These are phyloP conservation scores for Circinella umbellata DNA, from an alignment of 371 early-diverging fungal genomes.

Conservation along the genomic window DNA sequence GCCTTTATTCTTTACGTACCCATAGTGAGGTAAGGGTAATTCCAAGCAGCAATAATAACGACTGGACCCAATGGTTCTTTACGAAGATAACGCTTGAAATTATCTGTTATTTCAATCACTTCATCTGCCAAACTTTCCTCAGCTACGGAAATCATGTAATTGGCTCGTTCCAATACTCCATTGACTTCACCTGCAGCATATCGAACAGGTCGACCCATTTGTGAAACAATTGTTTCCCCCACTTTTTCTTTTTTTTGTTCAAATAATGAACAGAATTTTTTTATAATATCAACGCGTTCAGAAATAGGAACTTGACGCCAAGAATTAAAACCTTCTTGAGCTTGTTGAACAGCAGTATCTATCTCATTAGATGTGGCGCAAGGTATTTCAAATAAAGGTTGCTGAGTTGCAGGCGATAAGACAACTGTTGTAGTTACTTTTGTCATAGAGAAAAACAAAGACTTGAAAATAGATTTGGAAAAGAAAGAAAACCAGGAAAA, in stretches of 20 bases:
- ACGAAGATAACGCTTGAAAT: slow-evolving; percentile 67
- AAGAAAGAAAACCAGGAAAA: not conserved
- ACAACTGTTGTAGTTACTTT: slow-evolving; percentile 17
- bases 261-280: slow-evolving; percentile 63
- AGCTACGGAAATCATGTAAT: slow-evolving; percentile 78
- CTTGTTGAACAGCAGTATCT: slow-evolving; percentile 47
- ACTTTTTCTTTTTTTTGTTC: slow-evolving; percentile 64
- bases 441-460: slow-evolving; percentile 15
- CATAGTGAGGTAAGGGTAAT: slow-evolving; percentile 58
- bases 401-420: slow-evolving; percentile 43
- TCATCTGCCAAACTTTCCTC: slow-evolving; percentile 66
- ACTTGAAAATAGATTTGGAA: slow-evolving; percentile 4
- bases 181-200: slow-evolving; percentile 77
- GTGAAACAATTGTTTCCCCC: slow-evolving; percentile 63
- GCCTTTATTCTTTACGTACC: slow-evolving; percentile 12
- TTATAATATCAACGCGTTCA: slow-evolving; percentile 59
- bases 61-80: slow-evolving; percentile 72
- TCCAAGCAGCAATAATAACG: slow-evolving; percentile 75
- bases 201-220: slow-evolving; percentile 81
- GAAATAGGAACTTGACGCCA: slow-evolving; percentile 63
- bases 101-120: slow-evolving; percentile 43
- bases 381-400: slow-evolving; percentile 31
- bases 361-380: slow-evolving; percentile 46
- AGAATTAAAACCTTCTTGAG: slow-evolving; percentile 45
- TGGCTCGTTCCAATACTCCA: slow-evolving; percentile 74